Evolutionary conservation across 106 monocot genomes (phyloP), one percentile per base, ranked within the genome.

Genomic region (Allium fistulosum): DNA sequence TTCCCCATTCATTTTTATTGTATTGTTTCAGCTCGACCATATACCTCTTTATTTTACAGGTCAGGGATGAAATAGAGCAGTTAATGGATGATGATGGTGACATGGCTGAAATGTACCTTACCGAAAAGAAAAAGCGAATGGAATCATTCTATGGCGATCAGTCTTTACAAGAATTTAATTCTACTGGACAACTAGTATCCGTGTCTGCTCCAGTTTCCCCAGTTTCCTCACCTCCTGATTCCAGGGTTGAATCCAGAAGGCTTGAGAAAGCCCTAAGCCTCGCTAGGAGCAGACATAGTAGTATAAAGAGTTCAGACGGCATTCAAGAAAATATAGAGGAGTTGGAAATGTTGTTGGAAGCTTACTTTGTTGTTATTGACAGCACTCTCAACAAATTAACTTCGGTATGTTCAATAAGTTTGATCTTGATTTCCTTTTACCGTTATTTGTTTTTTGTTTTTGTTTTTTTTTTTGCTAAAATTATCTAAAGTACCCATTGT

Each of bases 271-370:
- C 77, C 4, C 47, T 80, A 22, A 82, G 85, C 75, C 14, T 81
- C 67, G 75, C 85, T 46, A 82, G 88, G 48, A 85, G 88, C 71
- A 82, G 85, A 60, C 84, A 91, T 51, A 87, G 82, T 27, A 90
- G 84, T 58, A 71, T 75, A 61, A 84, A 72, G 72, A 83, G 88
- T 68, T 84, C 87, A 69, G 79, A 76, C n/a, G 83, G 82, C 69
- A 72, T 59, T 8, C 68, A 62, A 26, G 79, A 78, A 68, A 76
- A 73, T 46, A 85, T 95, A 66, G 87, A 85, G 49, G 88, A 88
- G 58, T 62, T 95, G 68, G 95, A 95, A 72, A 95, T 95, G 95
- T 68, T 95, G 64, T 78, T 95, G 57, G 95, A 95, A 72, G 95
- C 95, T 46, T 95, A 91, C 61, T 95, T 91, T 66, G 88, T 91